Evolutionary conservation across 192 early-diverging fungal species (phyloP).

Genomic region (Podila epigama): DNA sequence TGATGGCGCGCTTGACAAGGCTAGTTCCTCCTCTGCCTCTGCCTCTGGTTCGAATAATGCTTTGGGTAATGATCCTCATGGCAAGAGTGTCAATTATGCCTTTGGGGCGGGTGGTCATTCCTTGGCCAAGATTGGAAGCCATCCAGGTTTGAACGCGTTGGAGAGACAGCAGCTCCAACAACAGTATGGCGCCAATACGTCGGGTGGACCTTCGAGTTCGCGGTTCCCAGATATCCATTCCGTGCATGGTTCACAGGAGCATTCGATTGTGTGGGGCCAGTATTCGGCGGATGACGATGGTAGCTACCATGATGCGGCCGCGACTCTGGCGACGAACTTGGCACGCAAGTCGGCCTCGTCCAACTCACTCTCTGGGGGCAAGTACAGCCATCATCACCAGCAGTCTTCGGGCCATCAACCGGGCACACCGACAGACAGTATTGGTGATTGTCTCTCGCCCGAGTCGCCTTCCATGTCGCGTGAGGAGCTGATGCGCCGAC

Average conservation of each 20-base stretch:
- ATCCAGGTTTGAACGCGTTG: slow-evolving; percentile 22
- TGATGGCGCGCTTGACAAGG: slow-evolving; percentile 14
- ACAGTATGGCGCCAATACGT: slow-evolving; percentile 13
- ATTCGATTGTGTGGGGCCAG: slow-evolving; percentile 32
- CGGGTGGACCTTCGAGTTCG: neutral
- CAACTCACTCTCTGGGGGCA: slow-evolving; percentile 19
- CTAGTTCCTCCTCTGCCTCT: neutral
- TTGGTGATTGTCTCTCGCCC: slow-evolving; percentile 35
- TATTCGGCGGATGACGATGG: slow-evolving; percentile 28
- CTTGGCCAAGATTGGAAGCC: slow-evolving; percentile 36
- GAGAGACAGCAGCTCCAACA: slow-evolving; percentile 39
- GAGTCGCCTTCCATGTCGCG: slow-evolving; percentile 33
- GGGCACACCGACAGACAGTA: slow-evolving; percentile 22
- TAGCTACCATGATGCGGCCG: slow-evolving; percentile 12
- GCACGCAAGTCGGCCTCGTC: slow-evolving; percentile 23
- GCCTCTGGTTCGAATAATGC: neutral
- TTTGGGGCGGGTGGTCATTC: slow-evolving; percentile 41
- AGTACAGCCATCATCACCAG: slow-evolving; percentile 40
- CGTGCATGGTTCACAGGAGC: slow-evolving; percentile 7
- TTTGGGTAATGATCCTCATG: too few species aligned
- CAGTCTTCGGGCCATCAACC: slow-evolving; percentile 21
- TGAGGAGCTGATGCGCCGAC: slow-evolving; percentile 29
- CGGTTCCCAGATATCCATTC: slow-evolving; percentile 24
- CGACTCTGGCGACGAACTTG: slow-evolving; percentile 20
- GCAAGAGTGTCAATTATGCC: slow-evolving; percentile 5